phyloP scores from a whole-genome alignment of 2,329 filamentous ascomycete species.

The Colletotrichum tofieldiae region DNA sequence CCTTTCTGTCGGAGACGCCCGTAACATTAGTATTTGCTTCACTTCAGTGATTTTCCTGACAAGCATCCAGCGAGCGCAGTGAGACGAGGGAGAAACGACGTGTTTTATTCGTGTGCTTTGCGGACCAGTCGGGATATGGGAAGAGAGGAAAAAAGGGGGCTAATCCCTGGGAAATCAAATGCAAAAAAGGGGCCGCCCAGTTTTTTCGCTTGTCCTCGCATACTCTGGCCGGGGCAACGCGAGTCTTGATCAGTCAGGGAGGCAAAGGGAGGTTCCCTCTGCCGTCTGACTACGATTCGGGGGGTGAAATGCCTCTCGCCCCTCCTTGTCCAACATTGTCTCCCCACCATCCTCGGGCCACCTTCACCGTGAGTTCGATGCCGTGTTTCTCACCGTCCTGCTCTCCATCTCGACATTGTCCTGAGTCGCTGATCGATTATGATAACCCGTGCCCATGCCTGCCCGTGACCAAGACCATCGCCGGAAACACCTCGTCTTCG shows the following conservation, averaged over 20 bases:
- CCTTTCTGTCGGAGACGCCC: slow-evolving; percentile 27
- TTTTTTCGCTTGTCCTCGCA: slow-evolving; percentile 21
- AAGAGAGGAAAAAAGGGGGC: slow-evolving; percentile 17
- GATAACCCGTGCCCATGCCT: slow-evolving; percentile 10
- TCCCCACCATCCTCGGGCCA: slow-evolving; percentile 31
- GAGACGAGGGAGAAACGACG: slow-evolving; percentile 14
- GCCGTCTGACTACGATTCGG: slow-evolving; percentile 11
- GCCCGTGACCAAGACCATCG: neutral
- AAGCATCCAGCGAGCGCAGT: neutral
- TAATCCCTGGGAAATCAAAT: slow-evolving; percentile 38
- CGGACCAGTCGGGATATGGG: slow-evolving; percentile 12
- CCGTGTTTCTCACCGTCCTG: neutral
- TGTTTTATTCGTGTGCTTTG: slow-evolving; percentile 22
- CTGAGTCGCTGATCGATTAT: slow-evolving; percentile 8
- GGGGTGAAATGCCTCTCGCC: slow-evolving; percentile 18
- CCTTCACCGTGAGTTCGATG: neutral
- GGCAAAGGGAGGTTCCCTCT: neutral
- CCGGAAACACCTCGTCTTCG: neutral
- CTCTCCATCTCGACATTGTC: neutral
- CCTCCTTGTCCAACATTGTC: slow-evolving; percentile 18
- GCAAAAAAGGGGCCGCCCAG: slow-evolving; percentile 42
- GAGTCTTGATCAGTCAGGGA: neutral
- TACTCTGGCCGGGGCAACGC: slow-evolving; percentile 28
- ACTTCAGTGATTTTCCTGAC: neutral
- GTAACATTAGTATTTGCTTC: neutral